phyloP scores from a whole-genome alignment of 345 rosid species.

The Eucalyptus brandiana region DNA sequence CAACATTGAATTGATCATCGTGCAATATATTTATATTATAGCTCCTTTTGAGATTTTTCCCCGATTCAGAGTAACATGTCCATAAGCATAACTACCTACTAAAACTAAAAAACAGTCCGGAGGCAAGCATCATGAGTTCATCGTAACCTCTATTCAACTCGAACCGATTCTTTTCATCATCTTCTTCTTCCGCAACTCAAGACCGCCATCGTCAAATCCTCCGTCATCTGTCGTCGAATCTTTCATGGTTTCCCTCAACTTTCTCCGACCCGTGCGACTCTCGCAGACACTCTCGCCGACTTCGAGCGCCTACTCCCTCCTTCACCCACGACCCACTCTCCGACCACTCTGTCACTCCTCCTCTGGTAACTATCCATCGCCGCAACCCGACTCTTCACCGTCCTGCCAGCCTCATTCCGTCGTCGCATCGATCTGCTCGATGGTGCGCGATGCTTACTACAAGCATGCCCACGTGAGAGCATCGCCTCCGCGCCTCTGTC shows the following conservation, averaged over 20 bases:
- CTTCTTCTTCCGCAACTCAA: too few species aligned
- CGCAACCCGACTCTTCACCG: background rate
- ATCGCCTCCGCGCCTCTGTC: constrained; percentile 29
- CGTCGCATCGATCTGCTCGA: constrained; percentile 37
- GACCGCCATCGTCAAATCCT: too few species aligned
- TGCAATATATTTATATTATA: rapidly evolving
- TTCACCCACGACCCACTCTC: background rate
- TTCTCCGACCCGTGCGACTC: background rate
- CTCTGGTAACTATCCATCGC: rapidly evolving
- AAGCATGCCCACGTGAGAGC: constrained; percentile 9
- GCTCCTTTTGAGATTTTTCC: too few species aligned
- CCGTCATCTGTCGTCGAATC: rapidly evolving
- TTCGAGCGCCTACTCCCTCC: rapidly evolving
- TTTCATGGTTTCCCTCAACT: background rate
- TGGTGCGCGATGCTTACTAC: constrained; percentile 42
- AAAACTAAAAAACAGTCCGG: too few species aligned
- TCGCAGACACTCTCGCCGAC: rapidly evolving
- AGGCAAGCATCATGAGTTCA: background rate
- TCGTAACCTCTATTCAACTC: background rate
- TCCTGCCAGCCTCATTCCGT: constrained; percentile 26
- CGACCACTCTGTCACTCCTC: background rate
- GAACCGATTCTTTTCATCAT: too few species aligned
- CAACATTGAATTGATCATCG: rapidly evolving
- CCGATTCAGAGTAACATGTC: rapidly evolving
- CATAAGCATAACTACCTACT: too few species aligned